A percentile compares a stretch with the other conserved stretches of the same genome.
Conservation (phyloP, 1,139 yeast species). For the Taphrina deformans region DNA sequence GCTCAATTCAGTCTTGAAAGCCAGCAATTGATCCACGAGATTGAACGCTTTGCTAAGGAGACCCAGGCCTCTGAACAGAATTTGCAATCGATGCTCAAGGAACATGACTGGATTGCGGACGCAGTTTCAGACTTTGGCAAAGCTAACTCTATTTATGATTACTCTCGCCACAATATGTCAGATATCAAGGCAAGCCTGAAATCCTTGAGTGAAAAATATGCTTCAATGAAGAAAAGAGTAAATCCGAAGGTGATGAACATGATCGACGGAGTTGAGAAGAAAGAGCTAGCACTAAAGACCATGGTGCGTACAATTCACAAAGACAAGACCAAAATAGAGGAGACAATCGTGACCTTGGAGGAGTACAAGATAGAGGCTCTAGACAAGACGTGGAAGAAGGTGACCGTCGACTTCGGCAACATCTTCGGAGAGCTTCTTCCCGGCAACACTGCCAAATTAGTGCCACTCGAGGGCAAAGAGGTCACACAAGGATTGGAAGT, state of each 20-base stretch:
- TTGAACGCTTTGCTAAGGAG: conserved; percentile 58
- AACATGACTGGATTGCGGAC: conserved; percentile 75
- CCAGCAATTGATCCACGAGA: conserved; percentile 64
- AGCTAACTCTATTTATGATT: conserved; percentile 46
- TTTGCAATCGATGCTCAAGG: conserved; percentile 55
- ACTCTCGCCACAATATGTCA: conserved; percentile 59
- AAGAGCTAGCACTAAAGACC: conserved; percentile 70
- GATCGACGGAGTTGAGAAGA: conserved; percentile 91
- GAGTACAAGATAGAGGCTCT: conserved; percentile 83
- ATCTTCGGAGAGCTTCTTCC: conserved; percentile 88
- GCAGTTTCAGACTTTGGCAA: conserved; percentile 52
- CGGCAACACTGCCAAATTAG: conserved; percentile 85
- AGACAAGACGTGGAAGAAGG: conserved; percentile 80
- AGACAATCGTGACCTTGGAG: conserved; percentile 80
- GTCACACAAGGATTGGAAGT: conserved; percentile 91
- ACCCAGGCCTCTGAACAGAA: conserved; percentile 50
- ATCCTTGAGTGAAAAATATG: conserved; percentile 61
- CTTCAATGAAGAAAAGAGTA: conserved; percentile 78
- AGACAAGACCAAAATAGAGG: conserved; percentile 86
- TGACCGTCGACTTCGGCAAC: conserved; percentile 83
- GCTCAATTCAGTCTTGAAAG: conserved; percentile 57
- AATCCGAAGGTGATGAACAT: conserved; percentile 87
- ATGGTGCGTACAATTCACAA: conserved; percentile 87
- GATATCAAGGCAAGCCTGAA: conserved; percentile 62
- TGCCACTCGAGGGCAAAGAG: conserved; percentile 73